Base-by-base conservation (phyloP, 1,139 yeast species). In the Pneumocystis murina region DNA sequence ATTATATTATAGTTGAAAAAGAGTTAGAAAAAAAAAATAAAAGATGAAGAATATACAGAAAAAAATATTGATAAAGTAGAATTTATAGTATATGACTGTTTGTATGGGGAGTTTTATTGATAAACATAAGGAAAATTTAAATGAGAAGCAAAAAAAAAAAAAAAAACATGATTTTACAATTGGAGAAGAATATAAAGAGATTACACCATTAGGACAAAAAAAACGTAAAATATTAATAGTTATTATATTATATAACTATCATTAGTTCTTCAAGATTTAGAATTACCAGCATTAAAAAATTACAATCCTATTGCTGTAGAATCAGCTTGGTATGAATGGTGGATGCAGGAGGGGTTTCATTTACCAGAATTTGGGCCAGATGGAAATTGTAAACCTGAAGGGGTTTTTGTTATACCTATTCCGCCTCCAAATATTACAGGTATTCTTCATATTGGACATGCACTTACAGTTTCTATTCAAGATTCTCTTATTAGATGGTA, bases 361-460 rank as follows among this genome's bases (percentile, higher is more conserved):
- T 85, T 86, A 76, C 98, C 99, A 20, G 89, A 87, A 74, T 84
- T 86, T 70, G 81, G 85, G 61, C 81, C 77, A 64, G 84, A 84
- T 70, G 97, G 97, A 61, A 77, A 85, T 63, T 72, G 83, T 69
- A 86, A 86, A 74, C 86, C 92, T 59, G 91, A 84, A 73, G 97
- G 97, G 69, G 74, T 80, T 35, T 92, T 92, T 76, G 82, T 87
- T 68, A 88, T 92, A 71, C 97, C 98, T 58, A 95, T 96, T 33
- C 98, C 98, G 61, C 99, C 99, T 68, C 98, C 98, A 72, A 92
- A 92, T 74, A 96, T 94, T 69, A 92, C 99, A 61, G 98, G 99
- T 78, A 97, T 97, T 63, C 82, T 92, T 70, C 99, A 92, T 76
- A 94, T 92, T 75, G 99, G 99, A 71, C 98, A 94, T 76, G 98